Percentiles rank a stretch among this genome's conserved stretches.
These are phyloP conservation scores for Drechmeria coniospora DNA, from an alignment of 2,329 filamentous ascomycete species.

Conservation along the genomic window DNA sequence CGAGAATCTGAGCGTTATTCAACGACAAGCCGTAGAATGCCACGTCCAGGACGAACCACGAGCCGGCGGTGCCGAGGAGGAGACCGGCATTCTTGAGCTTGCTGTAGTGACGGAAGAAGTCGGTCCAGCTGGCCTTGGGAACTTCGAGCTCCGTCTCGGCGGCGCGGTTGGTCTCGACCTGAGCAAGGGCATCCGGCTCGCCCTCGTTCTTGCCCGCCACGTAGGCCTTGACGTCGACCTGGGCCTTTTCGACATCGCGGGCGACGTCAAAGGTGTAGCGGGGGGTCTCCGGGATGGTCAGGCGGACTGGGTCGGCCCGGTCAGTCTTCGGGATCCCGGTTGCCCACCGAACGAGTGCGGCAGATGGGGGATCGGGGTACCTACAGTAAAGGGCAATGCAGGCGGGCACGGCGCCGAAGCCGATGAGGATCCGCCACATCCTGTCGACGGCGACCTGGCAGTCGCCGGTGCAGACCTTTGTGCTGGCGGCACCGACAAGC, in stretches of 20 bases:
- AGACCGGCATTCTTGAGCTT: slow-evolving; percentile 58
- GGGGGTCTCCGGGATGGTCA: slow-evolving; percentile 78
- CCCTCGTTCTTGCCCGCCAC: slow-evolving; percentile 48
- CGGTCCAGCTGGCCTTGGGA: slow-evolving; percentile 54
- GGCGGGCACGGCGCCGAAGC: slow-evolving; percentile 66
- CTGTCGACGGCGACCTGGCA: slow-evolving; percentile 48
- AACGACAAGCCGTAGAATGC: slow-evolving; percentile 56
- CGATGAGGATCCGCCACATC: slow-evolving; percentile 74
- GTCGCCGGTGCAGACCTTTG: slow-evolving; percentile 33
- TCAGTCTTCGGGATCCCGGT: neutral
- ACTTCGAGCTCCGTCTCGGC: slow-evolving; percentile 40
- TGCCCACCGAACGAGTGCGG: neutral
- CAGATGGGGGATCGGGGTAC: slow-evolving; percentile 4
- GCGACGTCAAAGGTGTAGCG: slow-evolving; percentile 77
- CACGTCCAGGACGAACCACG: slow-evolving; percentile 61
- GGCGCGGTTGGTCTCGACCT: slow-evolving; percentile 40
- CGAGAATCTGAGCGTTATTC: slow-evolving; percentile 60
- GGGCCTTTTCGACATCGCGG: slow-evolving; percentile 58
- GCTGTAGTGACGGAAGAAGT: slow-evolving; percentile 57
- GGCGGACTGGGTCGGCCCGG: slow-evolving; percentile 24
- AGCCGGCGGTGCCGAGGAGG: slow-evolving; percentile 64
- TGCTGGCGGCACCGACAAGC: slow-evolving; percentile 33
- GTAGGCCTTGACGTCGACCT: slow-evolving; percentile 61
- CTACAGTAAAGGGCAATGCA: slow-evolving; percentile 64
- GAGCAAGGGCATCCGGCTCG: slow-evolving; percentile 49